Base-by-base conservation (phyloP, 768 basidiomycete species). In the Calocybe cyanea region DNA sequence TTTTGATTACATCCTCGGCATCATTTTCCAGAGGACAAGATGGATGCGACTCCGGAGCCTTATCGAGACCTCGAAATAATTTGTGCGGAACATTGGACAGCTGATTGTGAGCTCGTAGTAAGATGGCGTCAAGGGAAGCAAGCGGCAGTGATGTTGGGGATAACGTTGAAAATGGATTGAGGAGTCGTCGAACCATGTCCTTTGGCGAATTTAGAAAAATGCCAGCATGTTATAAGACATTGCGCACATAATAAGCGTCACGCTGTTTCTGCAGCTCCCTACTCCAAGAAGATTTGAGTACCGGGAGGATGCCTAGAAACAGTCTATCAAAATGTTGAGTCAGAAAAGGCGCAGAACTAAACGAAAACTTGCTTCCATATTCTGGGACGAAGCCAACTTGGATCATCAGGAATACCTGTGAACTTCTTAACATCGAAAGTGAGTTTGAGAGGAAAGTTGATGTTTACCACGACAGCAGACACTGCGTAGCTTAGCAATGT, bases 381-480 rank as follows among this genome's bases (percentile, higher is more conserved):
- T 34, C 84, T 73, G 21, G 87, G 84, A 33, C 87, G 76, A 51
- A 89, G 69, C 85, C 86, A 89, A 4, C 73, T 65, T 34, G 87
- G 87, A 54, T 84, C 73, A 53, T 85, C 78, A 39, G 87, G 84
- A 37, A 89, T 75, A 47, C 87, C 87, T 89, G 49, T 14, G 33
- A 30, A 36, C 41, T 46, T 41, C 32, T 50, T 57, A 21, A 52
- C 23, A 35, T 36, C n/a, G n/a, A n/a, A 5, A 28, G 25, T 21
- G 21, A 48, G 41, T 50, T 33, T 19, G 35, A 34, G 17, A 35
- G n/a, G 31, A n/a, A 41, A 39, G 20, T 21, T 24, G 18, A 37
- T n/a, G 20, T 5, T 28, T 66, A 87, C 87, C 87, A 52, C 72
- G 75, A 21, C 71, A 61, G 59, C 85, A 86, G 24, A 87, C 59